Evolutionary conservation across 768 basidiomycete genomes (phyloP), one percentile per base, ranked within the genome.

Genomic region (Kwoniella shandongensis): DNA sequence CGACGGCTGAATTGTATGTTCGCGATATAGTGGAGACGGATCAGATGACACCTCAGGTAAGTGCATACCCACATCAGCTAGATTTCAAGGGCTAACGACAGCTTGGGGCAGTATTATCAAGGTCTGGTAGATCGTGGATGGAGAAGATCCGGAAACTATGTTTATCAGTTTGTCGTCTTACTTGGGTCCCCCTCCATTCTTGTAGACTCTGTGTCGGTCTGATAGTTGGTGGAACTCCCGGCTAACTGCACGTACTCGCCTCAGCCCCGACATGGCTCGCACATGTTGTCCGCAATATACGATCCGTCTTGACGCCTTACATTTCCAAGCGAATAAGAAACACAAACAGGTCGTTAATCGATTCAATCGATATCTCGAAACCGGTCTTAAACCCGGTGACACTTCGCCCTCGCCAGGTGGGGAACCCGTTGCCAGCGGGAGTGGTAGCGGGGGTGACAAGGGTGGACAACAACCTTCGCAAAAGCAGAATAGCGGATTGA

Each of bases 241-340:
- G 30, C 10, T 12, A 46, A 10, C 23, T 46, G 22, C 26, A 27
- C 13, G 22, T 0, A 46, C 18, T 29, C 45, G n/a, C n/a, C n/a
- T n/a, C 45, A 90, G 89, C 61, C 92, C 92, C 3, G 85, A 93
- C 74, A 79, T 93, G 76, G 82, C 79, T 61, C 73, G 77, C 4
- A 87, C 91, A 10, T 97, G 94, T 72, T 98, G 94, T 73, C 90
- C 93, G 0, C 88, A 91, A 64, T 94, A 96, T 72, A 91, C 94
- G 2, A 97, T 97, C 74, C 89, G 84, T 2, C 56, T 73, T 4
- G 61, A 71, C 47, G 65, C 60, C 47, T 26, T 44, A 23, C 61
- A 59, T 41, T 61, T 55, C 50, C 63, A 60, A 27, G 53, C 67
- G 1, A 65, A 48, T 44, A 70, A 72, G 54, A 67, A 72, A 50